Evolutionary conservation across 148 eudicot species (phyloP).

Genomic region (Rhododendron ferrugineum): DNA sequence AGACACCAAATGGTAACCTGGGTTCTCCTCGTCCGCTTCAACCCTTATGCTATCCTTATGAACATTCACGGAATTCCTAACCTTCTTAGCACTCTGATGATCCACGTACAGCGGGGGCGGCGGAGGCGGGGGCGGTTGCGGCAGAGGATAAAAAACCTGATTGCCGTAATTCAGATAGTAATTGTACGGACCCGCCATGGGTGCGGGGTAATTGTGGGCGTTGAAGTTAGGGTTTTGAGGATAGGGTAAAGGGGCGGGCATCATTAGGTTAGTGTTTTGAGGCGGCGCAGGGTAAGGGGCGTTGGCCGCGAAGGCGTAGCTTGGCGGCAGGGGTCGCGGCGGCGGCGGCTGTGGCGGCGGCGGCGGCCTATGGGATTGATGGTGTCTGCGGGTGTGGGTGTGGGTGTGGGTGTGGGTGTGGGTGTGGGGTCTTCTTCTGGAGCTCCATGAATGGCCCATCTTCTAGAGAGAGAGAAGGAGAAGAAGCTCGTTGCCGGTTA

Average conservation of each 20-base stretch:
- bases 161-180: conserved; percentile 1
- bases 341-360: background rate
- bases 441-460: conserved; percentile 44
- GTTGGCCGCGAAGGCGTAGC: conserved; percentile 8
- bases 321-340: background rate
- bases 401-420: conserved; percentile 15
- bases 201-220: too few relatives aligned
- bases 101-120: conserved; percentile 27
- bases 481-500: background rate
- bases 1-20: conserved; percentile 34
- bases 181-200: too few relatives aligned
- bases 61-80: conserved; percentile 51
- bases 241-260: too few relatives aligned
- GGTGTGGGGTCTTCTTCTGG: conserved; percentile 17
- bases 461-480: background rate
- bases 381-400: conserved; percentile 6
- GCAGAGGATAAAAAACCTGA: conserved; percentile 30
- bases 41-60: conserved; percentile 43
- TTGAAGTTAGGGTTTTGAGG: too few relatives aligned
- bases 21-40: conserved; percentile 28
- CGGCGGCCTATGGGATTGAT: conserved; percentile 15
- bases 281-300: too few relatives aligned
- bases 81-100: conserved; percentile 42
- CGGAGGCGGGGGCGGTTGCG: background rate
- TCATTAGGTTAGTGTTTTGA: too few relatives aligned